Conservation (phyloP, 2,329 filamentous ascomycete species). For the Lecanicillium sp. region DNA sequence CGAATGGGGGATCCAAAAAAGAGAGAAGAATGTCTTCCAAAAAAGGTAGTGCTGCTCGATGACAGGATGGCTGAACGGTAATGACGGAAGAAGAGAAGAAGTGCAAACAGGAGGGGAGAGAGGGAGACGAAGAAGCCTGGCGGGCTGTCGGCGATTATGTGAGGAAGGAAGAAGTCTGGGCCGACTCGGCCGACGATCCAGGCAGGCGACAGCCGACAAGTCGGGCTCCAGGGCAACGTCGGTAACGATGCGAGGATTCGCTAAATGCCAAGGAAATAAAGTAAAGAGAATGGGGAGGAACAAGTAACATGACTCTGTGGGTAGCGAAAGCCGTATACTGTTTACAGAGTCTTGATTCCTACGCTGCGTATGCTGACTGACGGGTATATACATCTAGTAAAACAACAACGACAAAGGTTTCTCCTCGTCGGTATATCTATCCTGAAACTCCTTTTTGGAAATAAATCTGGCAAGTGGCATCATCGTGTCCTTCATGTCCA, state of each 20-base stretch:
- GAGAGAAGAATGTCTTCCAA: slow-evolving; percentile 22
- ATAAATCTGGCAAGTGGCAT: slow-evolving; percentile 73
- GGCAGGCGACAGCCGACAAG: background rate
- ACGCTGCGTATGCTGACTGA: background rate
- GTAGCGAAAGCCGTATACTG: too few relatives aligned
- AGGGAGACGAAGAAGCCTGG: background rate
- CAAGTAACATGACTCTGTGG: too few relatives aligned
- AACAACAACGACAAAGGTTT: slow-evolving; percentile 58
- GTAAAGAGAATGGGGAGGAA: background rate
- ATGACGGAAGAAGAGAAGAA: slow-evolving; percentile 16
- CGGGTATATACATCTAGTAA: slow-evolving; percentile 41
- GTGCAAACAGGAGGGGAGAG: slow-evolving; percentile 6
- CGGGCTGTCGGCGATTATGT: background rate
- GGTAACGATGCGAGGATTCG: background rate
- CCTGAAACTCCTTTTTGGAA: slow-evolving; percentile 62
- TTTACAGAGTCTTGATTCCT: too few relatives aligned
- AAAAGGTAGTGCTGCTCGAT: slow-evolving; percentile 21
- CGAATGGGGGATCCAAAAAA: slow-evolving; percentile 28
- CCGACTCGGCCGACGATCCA: background rate
- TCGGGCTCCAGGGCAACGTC: background rate
- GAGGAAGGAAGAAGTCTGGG: slow-evolving; percentile 6
- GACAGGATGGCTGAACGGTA: slow-evolving; percentile 19
- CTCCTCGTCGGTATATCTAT: slow-evolving; percentile 57
- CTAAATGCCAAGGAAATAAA: background rate
- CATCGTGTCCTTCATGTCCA: slow-evolving; percentile 93